Base-by-base conservation (phyloP, 805 yeast genomes). In the Yamadazyma ubonensis region DNA sequence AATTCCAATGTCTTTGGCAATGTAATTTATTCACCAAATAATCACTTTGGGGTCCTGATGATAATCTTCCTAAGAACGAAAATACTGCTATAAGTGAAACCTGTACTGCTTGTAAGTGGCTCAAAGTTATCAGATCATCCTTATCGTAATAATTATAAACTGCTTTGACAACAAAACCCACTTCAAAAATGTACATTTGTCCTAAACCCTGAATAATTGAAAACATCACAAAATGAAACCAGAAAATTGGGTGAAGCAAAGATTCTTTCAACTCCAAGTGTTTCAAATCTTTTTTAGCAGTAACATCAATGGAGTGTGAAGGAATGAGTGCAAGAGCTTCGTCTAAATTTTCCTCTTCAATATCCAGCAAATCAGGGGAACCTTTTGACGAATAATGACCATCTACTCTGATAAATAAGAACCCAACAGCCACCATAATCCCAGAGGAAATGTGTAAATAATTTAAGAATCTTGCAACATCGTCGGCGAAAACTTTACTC, bases 201-300 rank as follows among this genome's bases (percentile, higher is more conserved):
- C 68, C 67, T 39, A 63, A 49, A 5, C 68, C 68, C 46, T 63
- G 68, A n/a, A 59, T 46, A 12, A 61, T 44, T 2, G 65, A 52
- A 43, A 63, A 53, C 6, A 61, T 44, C n/a, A 47, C 33, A 36
- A 57, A 63, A 44, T 63, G 68, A 32, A 45, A 51, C 63, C 64
- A 59, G 38, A 62, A 62, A 5, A 56, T 41, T 1, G 67, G 63
- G 42, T 57, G 60, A 3, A 31, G n/a, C 10, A 63, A 42, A 12
- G 63, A 54, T 8, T 48, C 45, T 31, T 42, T 49, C 27, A 61
- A 41, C 22, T 45, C 23, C 30, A 47, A 36, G 30, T 48, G 46
- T 35, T 53, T 49, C 29, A 58, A 43, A 18, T 42, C 47, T 9
- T 30, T 22, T 9, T 39, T 30, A 15, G 39, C 23, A 4, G 14